Conservation (phyloP, 768 basidiomycete species). For the Lentinula raphanica region DNA sequence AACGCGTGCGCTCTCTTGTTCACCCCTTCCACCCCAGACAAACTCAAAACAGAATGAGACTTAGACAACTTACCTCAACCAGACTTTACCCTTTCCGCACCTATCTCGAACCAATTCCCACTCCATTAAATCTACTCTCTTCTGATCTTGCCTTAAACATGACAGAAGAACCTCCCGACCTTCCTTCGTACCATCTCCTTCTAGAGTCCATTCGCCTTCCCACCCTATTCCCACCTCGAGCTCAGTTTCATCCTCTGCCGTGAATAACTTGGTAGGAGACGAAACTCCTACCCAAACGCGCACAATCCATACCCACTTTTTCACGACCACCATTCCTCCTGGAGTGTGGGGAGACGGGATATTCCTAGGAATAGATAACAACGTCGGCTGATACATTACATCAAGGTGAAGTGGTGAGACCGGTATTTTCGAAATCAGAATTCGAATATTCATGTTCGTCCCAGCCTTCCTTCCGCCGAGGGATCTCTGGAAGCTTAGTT, state of each 20-base stretch:
- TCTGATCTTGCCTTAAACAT: constrained; percentile 36
- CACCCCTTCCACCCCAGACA: not conserved
- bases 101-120: constrained; percentile 64
- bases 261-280: not conserved
- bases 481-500: not conserved
- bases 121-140: constrained; percentile 25
- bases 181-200: constrained; percentile 71
- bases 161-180: constrained; percentile 53
- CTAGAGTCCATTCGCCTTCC: constrained; percentile 76
- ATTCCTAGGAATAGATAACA: not conserved
- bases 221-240: constrained; percentile 56
- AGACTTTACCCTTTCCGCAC: constrained; percentile 52
- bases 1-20: too few relatives aligned
- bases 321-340: constrained; percentile 52
- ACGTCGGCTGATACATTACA: not conserved
- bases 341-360: constrained; percentile 43
- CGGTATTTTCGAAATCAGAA: not conserved
- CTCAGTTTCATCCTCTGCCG: not conserved
- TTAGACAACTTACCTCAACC: constrained; percentile 51
- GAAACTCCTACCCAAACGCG: constrained; percentile 30
- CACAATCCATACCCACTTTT: constrained; percentile 64
- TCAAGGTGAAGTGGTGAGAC: not conserved
- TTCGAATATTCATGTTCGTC: not conserved
- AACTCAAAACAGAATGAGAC: not conserved
- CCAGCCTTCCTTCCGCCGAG: not conserved